Base-by-base conservation (phyloP, 2,329 filamentous ascomycete species). In the Trichoderma cornu-damae region DNA sequence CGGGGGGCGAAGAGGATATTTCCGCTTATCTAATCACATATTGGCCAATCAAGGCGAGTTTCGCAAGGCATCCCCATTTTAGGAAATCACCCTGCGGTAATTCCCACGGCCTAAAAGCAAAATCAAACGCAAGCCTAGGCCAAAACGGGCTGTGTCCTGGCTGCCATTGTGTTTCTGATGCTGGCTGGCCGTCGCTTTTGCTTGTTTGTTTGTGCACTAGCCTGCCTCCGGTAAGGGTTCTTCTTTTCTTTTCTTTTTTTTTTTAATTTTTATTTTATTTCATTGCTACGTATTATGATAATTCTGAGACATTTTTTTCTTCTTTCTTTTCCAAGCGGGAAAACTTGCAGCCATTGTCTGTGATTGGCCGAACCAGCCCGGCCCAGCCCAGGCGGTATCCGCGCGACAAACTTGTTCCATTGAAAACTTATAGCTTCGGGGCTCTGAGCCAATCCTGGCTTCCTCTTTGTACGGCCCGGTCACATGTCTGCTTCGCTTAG, bases 401-500 rank as follows among this genome's bases (percentile, higher is more conserved):
- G n/a, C n/a, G n/a, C n/a, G n/a, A n/a, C n/a, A n/a, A n/a, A n/a
- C n/a, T n/a, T n/a, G n/a, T n/a, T n/a, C n/a, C n/a, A n/a, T n/a
- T n/a, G 22, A 54, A 49, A 30, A 58, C 57, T 18, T 8, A n/a
- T 8, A 47, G 22, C 43, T 51, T 32, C n/a, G n/a, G 38, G 32
- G 42, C 34, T 35, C 37, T 6, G 18, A 18, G 7, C 57, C 57
- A 59, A 59, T 59, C 38, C 16, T 16, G 40, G 28, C 18, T 1
- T n/a, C 18, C 18, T 18, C 28, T 4, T 40, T 51, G n/a, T n/a
- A 7, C 26, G 35, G 18, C 38, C 37, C 28, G 46, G 44, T 59
- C 57, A 59, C 50, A 59, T 59, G 57, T 16, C 46, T 55, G 6
- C n/a, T 54, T 56, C 57, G 57, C 51, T 49, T 56, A 51, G 53